Percentiles rank a stretch among this genome's conserved stretches.
These are phyloP conservation scores for Cystobasidium onofrii DNA, from an alignment of 768 basidiomycete species.

Conservation along the genomic window DNA sequence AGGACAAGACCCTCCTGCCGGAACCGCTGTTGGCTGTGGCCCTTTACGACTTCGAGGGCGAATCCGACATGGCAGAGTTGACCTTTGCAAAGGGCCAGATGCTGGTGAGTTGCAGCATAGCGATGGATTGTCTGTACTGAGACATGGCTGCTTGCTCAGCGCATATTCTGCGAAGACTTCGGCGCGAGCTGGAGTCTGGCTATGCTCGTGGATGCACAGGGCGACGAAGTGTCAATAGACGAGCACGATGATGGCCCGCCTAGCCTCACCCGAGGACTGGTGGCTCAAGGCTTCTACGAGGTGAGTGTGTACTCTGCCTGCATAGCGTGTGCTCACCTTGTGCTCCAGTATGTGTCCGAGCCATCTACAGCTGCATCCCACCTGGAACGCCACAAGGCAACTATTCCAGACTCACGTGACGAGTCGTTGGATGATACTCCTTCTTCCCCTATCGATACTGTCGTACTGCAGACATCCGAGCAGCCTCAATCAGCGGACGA, in stretches of 20 bases:
- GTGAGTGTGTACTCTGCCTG: background rate
- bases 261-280: background rate
- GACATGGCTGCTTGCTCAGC: too few relatives aligned
- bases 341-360: background rate
- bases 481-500: too few relatives aligned
- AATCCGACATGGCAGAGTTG: background rate
- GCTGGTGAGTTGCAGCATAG: conserved; percentile 7
- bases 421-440: background rate
- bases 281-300: conserved; percentile 16
- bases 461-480: background rate
- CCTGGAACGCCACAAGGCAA: background rate
- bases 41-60: background rate
- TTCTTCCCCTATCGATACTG: background rate
- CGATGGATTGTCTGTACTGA: too few relatives aligned
- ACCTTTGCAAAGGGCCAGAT: background rate
- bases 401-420: background rate
- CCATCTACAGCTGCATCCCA: background rate
- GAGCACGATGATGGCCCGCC: background rate
- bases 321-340: background rate
- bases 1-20: background rate
- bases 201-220: conserved; percentile 20
- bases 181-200: conserved; percentile 8
- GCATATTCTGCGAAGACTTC: conserved; percentile 24
- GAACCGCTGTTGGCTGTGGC: conserved; percentile 1
- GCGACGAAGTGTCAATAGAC: background rate